Conservation (phyloP, 2,329 filamentous ascomycete species). For the Aspergillus flavus region DNA sequence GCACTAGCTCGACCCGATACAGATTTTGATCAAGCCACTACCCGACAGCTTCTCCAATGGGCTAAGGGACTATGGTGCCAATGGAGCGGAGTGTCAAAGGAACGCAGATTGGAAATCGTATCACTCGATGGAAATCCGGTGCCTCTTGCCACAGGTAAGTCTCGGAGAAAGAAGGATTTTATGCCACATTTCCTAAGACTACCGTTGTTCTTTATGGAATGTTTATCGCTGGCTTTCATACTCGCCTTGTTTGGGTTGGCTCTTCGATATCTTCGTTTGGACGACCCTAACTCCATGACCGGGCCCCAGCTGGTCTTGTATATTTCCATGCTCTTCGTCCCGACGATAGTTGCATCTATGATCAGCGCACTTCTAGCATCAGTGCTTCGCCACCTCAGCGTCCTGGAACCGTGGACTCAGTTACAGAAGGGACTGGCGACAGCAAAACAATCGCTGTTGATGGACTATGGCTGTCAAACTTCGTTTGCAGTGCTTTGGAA, state of each 20-base stretch:
- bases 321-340: slow-evolving; percentile 20
- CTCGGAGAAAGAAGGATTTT: slow-evolving; percentile 10
- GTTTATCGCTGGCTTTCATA: slow-evolving; percentile 15
- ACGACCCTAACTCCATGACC: not conserved
- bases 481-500: not conserved
- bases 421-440: slow-evolving; percentile 19
- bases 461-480: not conserved
- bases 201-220: slow-evolving; percentile 22
- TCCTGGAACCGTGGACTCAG: slow-evolving; percentile 24
- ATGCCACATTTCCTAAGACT: slow-evolving; percentile 25
- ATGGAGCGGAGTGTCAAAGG: slow-evolving; percentile 11
- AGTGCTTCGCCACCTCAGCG: slow-evolving; percentile 22
- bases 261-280: not conserved
- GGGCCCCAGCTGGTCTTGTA: not conserved
- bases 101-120: slow-evolving; percentile 14
- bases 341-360: slow-evolving; percentile 24
- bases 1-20: slow-evolving; percentile 8
- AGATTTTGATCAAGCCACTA: slow-evolving; percentile 14
- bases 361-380: slow-evolving; percentile 22
- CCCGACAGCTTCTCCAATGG: slow-evolving; percentile 23
- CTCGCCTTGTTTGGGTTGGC: slow-evolving; percentile 18
- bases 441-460: slow-evolving; percentile 12
- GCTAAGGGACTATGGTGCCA: slow-evolving; percentile 18
- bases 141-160: not conserved
- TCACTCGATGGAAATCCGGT: not conserved